Base-by-base conservation (phyloP, 1,284 basidiomycete species). In the Mycocalia duriaeana region DNA sequence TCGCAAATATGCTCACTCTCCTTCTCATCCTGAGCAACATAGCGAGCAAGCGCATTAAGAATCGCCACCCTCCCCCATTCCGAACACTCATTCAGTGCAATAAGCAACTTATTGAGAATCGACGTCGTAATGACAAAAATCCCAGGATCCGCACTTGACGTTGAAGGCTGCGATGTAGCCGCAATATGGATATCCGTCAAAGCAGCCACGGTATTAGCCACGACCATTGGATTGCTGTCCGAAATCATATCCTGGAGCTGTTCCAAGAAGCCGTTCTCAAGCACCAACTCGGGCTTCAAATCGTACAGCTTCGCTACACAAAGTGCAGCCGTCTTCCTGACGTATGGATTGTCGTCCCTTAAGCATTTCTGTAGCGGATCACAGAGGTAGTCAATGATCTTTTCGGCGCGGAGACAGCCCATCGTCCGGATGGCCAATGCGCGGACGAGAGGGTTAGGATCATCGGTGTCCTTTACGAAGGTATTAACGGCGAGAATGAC, bases 1-100 rank as follows among this genome's bases (percentile, higher is more conserved):
- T 99, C 95, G 66, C 95, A 98, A 50, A 99, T 98, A 66, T 98
- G 94, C 64, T 99, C 96, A 60, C 89, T 90, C 70, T 99, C 96
- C 67, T 93, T 90, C 50, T 89, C 89, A 59, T 96, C 94, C 23
- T 76, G 71, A 0, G 92, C 81, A 42, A 75, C 76, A 67, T 97
- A 99, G 43, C 91, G 81, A 7, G 91, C 79, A 36, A 99, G 71
- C 0, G 91, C 91, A 50, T 88, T 89, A 46, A 99, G 71, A 43
- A 99, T 86, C 1, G 93, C 91, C 19, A 99, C 93, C 48, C 95
- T 81, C 25, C 95, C 95, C 95, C 95, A 99, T 71, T 99, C 95
- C 0, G 95, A 96, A 65, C 95, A 98, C 69, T 98, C 96, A 65
- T 97, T 97, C 26, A 99, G 76, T 2, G 95, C 95, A 45, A 98